Evolutionary conservation across 441 rosid genomes (phyloP).

Genomic region (Hura crepitans): DNA sequence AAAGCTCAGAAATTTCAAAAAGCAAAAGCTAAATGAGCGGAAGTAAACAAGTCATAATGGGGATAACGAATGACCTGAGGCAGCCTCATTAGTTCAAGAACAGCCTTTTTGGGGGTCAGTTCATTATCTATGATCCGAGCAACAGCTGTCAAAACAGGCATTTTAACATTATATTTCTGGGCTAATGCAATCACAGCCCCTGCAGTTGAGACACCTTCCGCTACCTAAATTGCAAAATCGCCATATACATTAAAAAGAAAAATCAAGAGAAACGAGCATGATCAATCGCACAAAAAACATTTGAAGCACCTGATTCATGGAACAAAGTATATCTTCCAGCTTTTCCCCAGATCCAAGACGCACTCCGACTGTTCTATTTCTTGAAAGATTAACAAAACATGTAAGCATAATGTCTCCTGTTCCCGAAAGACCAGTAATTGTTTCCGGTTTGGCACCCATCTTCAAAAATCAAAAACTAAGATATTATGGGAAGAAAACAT

Average conservation of each 20-base stretch:
- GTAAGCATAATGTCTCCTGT: constrained; percentile 98
- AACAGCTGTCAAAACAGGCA: constrained; percentile 90
- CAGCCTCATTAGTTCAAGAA: constrained; percentile 78
- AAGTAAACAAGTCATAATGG: background rate
- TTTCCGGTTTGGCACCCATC: constrained; percentile 95
- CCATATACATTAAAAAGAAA: constrained; percentile 1
- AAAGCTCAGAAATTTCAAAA: background rate
- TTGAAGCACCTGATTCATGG: constrained; percentile 76
- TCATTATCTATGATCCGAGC: constrained; percentile 84
- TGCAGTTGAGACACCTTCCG: constrained; percentile 92
- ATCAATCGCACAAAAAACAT: constrained; percentile 9
- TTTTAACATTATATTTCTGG: constrained; percentile 86
- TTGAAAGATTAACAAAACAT: constrained; percentile 86
- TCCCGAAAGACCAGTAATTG: constrained; percentile 86
- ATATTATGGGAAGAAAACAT: constrained; percentile 16
- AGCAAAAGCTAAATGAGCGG: background rate
- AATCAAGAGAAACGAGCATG: constrained; percentile 10
- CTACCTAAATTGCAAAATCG: constrained; percentile 43
- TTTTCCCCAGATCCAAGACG: constrained; percentile 91
- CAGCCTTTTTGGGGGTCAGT: constrained; percentile 76
- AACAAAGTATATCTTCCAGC: constrained; percentile 66
- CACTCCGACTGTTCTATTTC: constrained; percentile 83
- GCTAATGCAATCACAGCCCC: constrained; percentile 91
- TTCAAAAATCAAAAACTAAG: constrained; percentile 26
- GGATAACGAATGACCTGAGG: constrained; percentile 59